Base-by-base conservation (phyloP, 176 grass and related monocot genomes). In the Oryza nivara region DNA sequence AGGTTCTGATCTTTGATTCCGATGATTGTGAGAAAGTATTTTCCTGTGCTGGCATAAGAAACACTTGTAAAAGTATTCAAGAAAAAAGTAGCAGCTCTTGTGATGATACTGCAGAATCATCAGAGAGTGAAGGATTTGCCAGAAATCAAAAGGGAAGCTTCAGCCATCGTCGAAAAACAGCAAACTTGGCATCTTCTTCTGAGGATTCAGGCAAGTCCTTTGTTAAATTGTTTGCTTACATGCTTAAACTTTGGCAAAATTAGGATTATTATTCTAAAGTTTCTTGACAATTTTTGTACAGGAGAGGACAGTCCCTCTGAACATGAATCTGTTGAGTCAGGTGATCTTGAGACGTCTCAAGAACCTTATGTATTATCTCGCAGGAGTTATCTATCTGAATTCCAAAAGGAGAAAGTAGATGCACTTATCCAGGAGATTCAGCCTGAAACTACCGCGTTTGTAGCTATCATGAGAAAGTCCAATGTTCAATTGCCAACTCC, bases 1-100 rank as follows among this genome's bases (percentile, higher is more conserved):
- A 85, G 68, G 86, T 87, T 48, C 12, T 65, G 61, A 89, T 92
- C 25, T 58, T 92, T 5, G 81, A 89, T 72, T 9, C 60, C 2
- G 71, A 20, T n/a, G 86, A 78, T 30, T 80, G 73, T 16, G 80
- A 91, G 85, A 89, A 87, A 87, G 43, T 44, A 0, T 45, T 70
- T 38, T n/a, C 79, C 1, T 76, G 80, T 86, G 16, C 69, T 44
- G 60, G 77, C 58, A 86, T 84, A 11, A 77, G 48, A 70, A 82
- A n/a, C 6, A 58, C 5, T 4, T 51, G 15, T 41, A 41, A 41
- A n/a, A 56, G 16, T 19, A 3, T 70, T 71, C 26, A 56, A 19
- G 52, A 49, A 67, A 35, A n/a, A 45, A 40, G 19, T 11, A 81
- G 12, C 17, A 77, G 65, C 22, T 82, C 67, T 41, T 1, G 1